Evolutionary conservation across 1,284 basidiomycete genomes (phyloP).

Genomic region (Marasmius tenuissimus): DNA sequence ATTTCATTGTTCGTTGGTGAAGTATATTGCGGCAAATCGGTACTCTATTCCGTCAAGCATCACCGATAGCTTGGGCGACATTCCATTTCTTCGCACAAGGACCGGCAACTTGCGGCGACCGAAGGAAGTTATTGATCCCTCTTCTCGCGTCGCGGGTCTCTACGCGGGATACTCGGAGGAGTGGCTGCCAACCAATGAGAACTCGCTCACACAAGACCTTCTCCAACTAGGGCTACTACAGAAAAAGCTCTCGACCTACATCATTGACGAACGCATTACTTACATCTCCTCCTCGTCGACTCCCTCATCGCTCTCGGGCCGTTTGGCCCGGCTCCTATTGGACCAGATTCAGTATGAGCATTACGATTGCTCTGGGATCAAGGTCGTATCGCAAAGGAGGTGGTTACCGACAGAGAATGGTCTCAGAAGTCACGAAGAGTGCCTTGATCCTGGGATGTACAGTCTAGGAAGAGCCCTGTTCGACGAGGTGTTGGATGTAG

Average conservation of each 20-base stretch:
- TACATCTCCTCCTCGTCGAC: constrained; percentile 23
- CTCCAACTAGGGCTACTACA: constrained; percentile 27
- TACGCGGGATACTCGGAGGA: constrained; percentile 17
- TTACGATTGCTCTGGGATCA: constrained; percentile 23
- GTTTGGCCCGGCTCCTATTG: constrained; percentile 21
- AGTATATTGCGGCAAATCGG: constrained; percentile 3
- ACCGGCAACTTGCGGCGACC: constrained; percentile 25
- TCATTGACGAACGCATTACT: constrained; percentile 31
- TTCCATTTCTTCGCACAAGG: constrained; percentile 27
- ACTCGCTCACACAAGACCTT: constrained; percentile 22
- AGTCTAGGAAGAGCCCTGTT: constrained; percentile 24
- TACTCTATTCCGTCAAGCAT: constrained; percentile 17
- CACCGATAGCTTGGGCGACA: constrained; percentile 23
- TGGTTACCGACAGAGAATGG: constrained; percentile 36
- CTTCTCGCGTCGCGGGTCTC: constrained; percentile 27
- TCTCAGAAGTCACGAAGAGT: constrained; percentile 23
- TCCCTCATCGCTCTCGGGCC: neutral
- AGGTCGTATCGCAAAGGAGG: constrained; percentile 17
- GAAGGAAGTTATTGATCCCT: constrained; percentile 30
- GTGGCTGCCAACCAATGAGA: constrained; percentile 1
- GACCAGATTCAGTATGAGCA: constrained; percentile 17
- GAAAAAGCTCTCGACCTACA: constrained; percentile 24
- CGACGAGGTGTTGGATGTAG: constrained; percentile 28
- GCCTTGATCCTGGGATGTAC: constrained; percentile 23
- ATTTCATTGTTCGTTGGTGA: constrained; percentile 2